Base-by-base conservation (phyloP, 169 alveolate genomes). In the Perkinsus chesapeaki region DNA sequence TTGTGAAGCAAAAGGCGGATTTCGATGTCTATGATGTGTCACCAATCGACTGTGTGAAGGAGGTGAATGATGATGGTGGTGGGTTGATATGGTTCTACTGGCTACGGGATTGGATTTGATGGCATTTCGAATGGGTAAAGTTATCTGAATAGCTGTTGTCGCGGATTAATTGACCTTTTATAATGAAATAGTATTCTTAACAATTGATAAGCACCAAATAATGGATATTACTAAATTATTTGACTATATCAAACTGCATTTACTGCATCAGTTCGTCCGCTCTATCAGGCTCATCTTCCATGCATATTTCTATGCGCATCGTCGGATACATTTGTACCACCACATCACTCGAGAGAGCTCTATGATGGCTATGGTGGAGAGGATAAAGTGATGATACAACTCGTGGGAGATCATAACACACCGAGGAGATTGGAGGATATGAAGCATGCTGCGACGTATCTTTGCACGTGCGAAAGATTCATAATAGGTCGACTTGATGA, bases 11-110 rank as follows among this genome's bases (percentile, higher is more conserved):
- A 39, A 97, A 97, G 92, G 98, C 97, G n/a, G 94, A 94, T 16
- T 96, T 96, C 91, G 96, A 96, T 95, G 93, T 97, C 34, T 96
- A 96, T 73, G 95, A 96, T 27, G 93, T 97, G 36, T 95, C 96
- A 37, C 97, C 98, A n/a, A 73, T 96, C 34, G 93, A 95, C 39
- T 94, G 95, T 94, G 98, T 96, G 39, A 93, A 94, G 39, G 95
- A 95, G 90, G 96, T 98, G 72, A 96, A n/a, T 94, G 92, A 96
- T 96, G 82, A 10, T 47, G 72, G 72, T 47, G 27, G 36, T 1
- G n/a, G n/a, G n/a, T n/a, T n/a, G n/a, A n/a, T n/a, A n/a, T n/a
- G n/a, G n/a, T n/a, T n/a, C n/a, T n/a, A n/a, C n/a, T n/a, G n/a
- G n/a, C n/a, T n/a, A n/a, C n/a, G n/a, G n/a, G n/a, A n/a, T n/a